phyloP scores from a whole-genome alignment of 805 yeast species.

The Sugiyamaella smithiae region DNA sequence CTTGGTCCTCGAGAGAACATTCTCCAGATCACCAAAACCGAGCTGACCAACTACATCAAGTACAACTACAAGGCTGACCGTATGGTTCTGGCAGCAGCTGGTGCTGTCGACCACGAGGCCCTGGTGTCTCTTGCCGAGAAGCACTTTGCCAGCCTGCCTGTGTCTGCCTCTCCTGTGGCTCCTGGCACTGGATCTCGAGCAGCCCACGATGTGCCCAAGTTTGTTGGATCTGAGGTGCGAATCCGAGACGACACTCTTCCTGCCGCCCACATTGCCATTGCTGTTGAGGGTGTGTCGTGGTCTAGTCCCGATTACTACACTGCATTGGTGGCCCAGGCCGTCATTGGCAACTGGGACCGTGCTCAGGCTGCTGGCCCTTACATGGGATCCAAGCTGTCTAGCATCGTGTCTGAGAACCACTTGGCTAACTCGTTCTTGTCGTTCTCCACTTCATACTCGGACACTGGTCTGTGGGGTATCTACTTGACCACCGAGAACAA shows the following conservation, averaged over 20 bases:
- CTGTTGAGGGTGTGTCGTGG: conserved; percentile 99
- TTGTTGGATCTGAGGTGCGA: conserved; percentile 82
- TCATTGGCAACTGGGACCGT: conserved; percentile 97
- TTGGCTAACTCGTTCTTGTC: conserved; percentile 95
- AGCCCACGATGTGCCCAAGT: conserved; percentile 67
- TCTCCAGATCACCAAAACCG: conserved; percentile 69
- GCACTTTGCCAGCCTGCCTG: conserved; percentile 54
- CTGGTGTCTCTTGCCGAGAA: conserved; percentile 73
- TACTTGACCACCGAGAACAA: conserved; percentile 81
- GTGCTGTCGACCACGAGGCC: conserved; percentile 85
- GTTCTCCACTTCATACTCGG: conserved; percentile 94
- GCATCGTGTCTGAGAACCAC: conserved; percentile 56
- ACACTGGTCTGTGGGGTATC: conserved; percentile 97
- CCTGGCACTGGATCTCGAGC: conserved; percentile 65
- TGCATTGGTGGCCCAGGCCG: conserved; percentile 93
- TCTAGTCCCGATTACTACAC: conserved; percentile 92
- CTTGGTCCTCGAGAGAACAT: conserved; percentile 92
- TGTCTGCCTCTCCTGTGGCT: conserved; percentile 55
- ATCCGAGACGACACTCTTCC: conserved; percentile 81
- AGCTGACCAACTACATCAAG: conserved; percentile 73
- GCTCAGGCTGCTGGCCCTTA: conserved; percentile 79
- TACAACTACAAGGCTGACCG: conserved; percentile 93
- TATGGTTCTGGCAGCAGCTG: conserved; percentile 96
- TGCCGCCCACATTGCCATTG: conserved; percentile 85
- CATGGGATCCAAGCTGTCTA: conserved; percentile 81